A percentile compares a stretch with the other conserved stretches of the same genome.
Evolutionary conservation across 352 stramenopile species (phyloP).

Genomic region (Globisporangium uncinulatum): DNA sequence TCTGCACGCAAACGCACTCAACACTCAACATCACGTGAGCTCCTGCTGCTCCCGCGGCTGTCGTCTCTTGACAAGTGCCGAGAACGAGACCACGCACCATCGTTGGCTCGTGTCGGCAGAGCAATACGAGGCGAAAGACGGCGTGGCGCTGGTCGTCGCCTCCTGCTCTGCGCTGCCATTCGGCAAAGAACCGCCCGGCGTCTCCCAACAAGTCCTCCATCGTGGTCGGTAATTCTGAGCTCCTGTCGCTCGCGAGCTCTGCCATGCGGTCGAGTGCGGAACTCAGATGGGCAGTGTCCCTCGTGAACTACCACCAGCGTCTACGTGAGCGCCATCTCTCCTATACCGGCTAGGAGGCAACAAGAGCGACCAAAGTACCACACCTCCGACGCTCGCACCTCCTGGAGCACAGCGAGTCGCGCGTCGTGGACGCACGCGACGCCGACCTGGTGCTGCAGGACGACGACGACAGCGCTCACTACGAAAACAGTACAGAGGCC

Average conservation of each 20-base stretch:
- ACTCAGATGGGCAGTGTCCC: constrained; percentile 18
- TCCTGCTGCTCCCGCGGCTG: too few species aligned
- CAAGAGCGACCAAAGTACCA: too few species aligned
- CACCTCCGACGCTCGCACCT: constrained; percentile 14
- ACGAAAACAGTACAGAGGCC: background rate
- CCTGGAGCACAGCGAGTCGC: constrained; percentile 25
- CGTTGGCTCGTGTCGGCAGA: constrained; percentile 9
- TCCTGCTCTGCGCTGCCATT: background rate
- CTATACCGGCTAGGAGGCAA: background rate
- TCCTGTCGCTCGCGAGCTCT: constrained; percentile 3
- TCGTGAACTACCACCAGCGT: constrained; percentile 27
- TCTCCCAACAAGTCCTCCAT: constrained; percentile 33
- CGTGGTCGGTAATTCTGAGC: constrained; percentile 8
- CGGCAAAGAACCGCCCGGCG: constrained; percentile 23
- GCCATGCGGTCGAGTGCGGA: constrained; percentile 16
- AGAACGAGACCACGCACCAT: background rate
- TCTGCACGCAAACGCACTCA: background rate
- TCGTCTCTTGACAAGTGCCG: constrained; percentile 1
- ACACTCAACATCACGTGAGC: too few species aligned
- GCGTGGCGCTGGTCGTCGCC: background rate
- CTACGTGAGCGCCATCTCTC: background rate
- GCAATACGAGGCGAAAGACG: constrained; percentile 5
- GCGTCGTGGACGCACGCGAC: constrained; percentile 19
- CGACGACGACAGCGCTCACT: background rate
- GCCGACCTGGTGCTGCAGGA: constrained; percentile 35